These are phyloP conservation scores for Amaranthus palmeri DNA, from an alignment of 148 eudicot genomes.

Conservation along the genomic window DNA sequence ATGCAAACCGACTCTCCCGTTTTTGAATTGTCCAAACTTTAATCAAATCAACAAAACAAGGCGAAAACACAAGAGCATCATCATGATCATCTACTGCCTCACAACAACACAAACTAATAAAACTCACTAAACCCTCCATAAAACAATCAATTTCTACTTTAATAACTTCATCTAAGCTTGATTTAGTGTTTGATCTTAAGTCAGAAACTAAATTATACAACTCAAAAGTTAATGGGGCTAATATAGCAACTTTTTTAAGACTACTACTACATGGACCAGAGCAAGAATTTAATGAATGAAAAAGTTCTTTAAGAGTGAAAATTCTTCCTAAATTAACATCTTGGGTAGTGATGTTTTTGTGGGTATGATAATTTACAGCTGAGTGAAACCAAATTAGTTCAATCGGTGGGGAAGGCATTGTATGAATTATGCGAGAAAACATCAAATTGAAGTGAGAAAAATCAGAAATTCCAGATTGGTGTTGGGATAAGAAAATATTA, in stretches of 20 bases:
- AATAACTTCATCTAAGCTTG: slow-evolving; percentile 34
- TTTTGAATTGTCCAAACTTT: slow-evolving; percentile 56
- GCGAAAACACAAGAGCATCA: slow-evolving; percentile 25
- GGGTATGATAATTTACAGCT: slow-evolving; percentile 54
- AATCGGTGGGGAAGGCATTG: slow-evolving; percentile 69
- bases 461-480: slow-evolving; percentile 44
- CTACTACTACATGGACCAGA: slow-evolving; percentile 41
- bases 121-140: slow-evolving; percentile 49
- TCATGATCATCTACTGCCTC: slow-evolving; percentile 31
- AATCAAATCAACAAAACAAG: slow-evolving; percentile 58
- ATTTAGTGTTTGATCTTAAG: slow-evolving; percentile 16
- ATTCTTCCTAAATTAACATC: slow-evolving; percentile 20
- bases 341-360: slow-evolving; percentile 16
- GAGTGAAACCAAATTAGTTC: slow-evolving; percentile 79
- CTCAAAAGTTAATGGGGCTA: slow-evolving; percentile 61
- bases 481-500: slow-evolving; percentile 43
- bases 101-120: slow-evolving; percentile 49
- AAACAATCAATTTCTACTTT: slow-evolving; percentile 43
- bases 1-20: slow-evolving; percentile 28
- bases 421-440: slow-evolving; percentile 60
- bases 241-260: slow-evolving; percentile 46
- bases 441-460: slow-evolving; percentile 50
- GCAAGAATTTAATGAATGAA: slow-evolving; percentile 53
- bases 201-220: slow-evolving; percentile 39
- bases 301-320: slow-evolving; percentile 51